Conservation (phyloP, 306 rosid species). For the Fragaria iinumae region DNA sequence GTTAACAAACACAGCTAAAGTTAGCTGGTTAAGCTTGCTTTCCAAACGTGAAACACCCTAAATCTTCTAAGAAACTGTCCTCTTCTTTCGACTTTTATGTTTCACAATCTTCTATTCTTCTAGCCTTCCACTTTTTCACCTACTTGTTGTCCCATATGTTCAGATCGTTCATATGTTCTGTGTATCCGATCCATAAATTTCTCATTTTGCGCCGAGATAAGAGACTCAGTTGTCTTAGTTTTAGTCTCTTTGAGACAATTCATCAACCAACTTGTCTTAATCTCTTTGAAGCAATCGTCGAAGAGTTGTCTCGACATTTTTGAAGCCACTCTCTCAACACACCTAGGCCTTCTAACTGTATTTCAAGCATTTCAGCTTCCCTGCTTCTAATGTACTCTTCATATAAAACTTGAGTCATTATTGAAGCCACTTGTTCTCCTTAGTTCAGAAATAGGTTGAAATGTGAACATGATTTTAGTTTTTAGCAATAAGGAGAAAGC, state of each 20-base stretch:
- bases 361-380: neutral
- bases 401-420: neutral
- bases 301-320: neutral
- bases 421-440: slow-evolving; percentile 9
- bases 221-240: neutral
- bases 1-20: slow-evolving; percentile 50
- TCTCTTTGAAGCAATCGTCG: neutral
- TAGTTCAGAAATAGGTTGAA: slow-evolving; percentile 6
- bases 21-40: slow-evolving; percentile 50
- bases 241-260: neutral
- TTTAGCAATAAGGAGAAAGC: slow-evolving; percentile 1
- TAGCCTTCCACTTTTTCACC: neutral
- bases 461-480: slow-evolving; percentile 20
- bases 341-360: neutral
- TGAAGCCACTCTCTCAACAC: neutral
- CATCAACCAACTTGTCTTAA: neutral
- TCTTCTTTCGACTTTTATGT: slow-evolving; percentile 7
- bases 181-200: neutral
- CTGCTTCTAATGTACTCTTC: neutral
- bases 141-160: neutral
- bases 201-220: neutral
- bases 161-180: neutral
- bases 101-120: slow-evolving; percentile 12
- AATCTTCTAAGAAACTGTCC: slow-evolving; percentile 22
- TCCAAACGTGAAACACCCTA: slow-evolving; percentile 22